A percentile compares a stretch with the other conserved stretches of the same genome.
These are phyloP conservation scores for Amphicarpaea edgeworthii DNA, from an alignment of 306 rosid species.

Conservation along the genomic window DNA sequence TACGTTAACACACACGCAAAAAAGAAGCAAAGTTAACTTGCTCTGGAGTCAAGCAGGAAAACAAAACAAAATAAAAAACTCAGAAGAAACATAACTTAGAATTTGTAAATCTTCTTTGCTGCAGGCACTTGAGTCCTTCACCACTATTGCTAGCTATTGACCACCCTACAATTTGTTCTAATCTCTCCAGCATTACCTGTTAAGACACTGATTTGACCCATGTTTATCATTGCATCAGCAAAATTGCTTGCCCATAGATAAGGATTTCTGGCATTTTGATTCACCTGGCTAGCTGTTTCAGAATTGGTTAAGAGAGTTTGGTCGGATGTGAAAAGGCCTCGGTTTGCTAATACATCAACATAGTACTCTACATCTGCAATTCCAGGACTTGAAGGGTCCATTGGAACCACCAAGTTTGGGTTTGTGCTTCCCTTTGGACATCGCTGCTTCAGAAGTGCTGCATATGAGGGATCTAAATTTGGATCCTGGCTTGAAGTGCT, in stretches of 20 bases:
- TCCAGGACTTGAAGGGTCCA: conserved; percentile 65
- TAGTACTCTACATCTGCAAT: conserved; percentile 59
- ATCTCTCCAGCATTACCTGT: conserved; percentile 69
- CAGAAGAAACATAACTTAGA: conserved; percentile 32
- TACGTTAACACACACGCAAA: neutral
- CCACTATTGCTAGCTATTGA: conserved; percentile 40
- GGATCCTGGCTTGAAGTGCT: conserved; percentile 64
- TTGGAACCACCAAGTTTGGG: conserved; percentile 62
- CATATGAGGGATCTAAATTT: conserved; percentile 63
- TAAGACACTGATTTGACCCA: conserved; percentile 66
- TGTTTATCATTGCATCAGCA: conserved; percentile 73
- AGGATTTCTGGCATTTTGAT: conserved; percentile 55
- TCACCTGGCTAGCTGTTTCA: conserved; percentile 59
- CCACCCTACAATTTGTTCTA: conserved; percentile 63
- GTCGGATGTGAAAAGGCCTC: conserved; percentile 73
- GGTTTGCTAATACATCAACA: conserved; percentile 48
- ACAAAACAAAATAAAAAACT: neutral
- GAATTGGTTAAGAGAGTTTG: conserved; percentile 60
- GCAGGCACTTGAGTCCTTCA: conserved; percentile 25
- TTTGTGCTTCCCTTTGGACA: conserved; percentile 66
- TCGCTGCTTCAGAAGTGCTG: conserved; percentile 57
- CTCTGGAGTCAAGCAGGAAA: conserved; percentile 16
- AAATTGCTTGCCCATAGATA: conserved; percentile 57
- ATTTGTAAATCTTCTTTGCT: conserved; percentile 24
- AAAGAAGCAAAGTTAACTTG: conserved; percentile 26